Conservation (phyloP, 306 rosid species). For the Bauhinia variegata region DNA sequence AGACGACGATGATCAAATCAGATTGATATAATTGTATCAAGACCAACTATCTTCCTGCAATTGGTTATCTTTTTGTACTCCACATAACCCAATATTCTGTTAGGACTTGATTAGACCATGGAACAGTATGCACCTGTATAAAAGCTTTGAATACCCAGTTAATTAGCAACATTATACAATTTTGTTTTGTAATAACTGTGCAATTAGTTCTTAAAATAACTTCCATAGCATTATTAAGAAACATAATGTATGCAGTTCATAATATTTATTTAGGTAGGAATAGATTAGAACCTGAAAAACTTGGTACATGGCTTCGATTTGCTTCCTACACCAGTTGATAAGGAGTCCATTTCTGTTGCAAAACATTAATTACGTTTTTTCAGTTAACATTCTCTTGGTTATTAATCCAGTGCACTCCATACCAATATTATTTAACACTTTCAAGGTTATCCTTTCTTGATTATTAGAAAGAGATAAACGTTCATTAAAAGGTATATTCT, state of each 20-base stretch:
- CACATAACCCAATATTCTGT: slow-evolving; percentile 42
- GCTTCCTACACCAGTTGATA: slow-evolving; percentile 98
- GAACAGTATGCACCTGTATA: slow-evolving; percentile 59
- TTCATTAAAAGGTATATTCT: not conserved
- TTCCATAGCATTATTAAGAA: slow-evolving; percentile 33
- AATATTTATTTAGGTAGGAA: slow-evolving; percentile 59
- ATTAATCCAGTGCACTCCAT: slow-evolving; percentile 45
- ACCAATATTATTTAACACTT: slow-evolving; percentile 26
- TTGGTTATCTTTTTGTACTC: slow-evolving; percentile 40
- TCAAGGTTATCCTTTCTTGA: not conserved
- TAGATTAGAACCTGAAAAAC: slow-evolving; percentile 99
- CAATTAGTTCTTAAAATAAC: slow-evolving; percentile 38
- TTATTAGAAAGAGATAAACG: not conserved
- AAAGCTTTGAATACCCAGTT: slow-evolving; percentile 49
- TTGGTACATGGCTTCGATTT: slow-evolving; percentile 99
- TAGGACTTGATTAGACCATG: slow-evolving; percentile 48
- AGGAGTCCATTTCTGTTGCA: slow-evolving; percentile 93
- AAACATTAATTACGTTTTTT: slow-evolving; percentile 78
- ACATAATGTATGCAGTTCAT: slow-evolving; percentile 39
- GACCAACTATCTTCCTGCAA: slow-evolving; percentile 23
- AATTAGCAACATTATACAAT: slow-evolving; percentile 47
- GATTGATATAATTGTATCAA: slow-evolving; percentile 29
- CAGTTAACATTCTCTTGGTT: slow-evolving; percentile 61
- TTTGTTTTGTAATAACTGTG: slow-evolving; percentile 41
- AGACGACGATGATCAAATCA: slow-evolving; percentile 29